These are phyloP conservation scores for Thielaviopsis ethacetica DNA, from an alignment of 2,329 filamentous ascomycete species.

Conservation along the genomic window DNA sequence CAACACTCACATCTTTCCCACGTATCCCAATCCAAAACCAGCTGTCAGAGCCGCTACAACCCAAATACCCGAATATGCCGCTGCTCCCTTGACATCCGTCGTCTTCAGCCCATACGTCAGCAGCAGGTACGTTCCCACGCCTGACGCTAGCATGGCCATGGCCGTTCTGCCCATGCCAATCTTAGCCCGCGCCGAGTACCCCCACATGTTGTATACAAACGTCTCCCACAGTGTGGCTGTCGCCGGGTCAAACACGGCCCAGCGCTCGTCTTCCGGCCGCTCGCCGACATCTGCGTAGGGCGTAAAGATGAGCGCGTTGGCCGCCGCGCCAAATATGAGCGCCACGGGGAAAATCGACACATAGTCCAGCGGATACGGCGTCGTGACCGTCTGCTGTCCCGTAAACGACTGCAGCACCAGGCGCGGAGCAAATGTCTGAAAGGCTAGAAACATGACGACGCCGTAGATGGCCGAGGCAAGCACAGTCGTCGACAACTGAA, in stretches of 20 bases:
- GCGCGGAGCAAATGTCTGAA: constrained; percentile 52
- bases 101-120: constrained; percentile 51
- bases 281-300: constrained; percentile 41
- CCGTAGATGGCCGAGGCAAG: constrained; percentile 60
- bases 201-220: constrained; percentile 56
- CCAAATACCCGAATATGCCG: constrained; percentile 61
- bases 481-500: constrained; percentile 47
- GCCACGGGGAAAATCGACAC: constrained; percentile 43
- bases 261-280: constrained; percentile 30
- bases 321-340: constrained; percentile 47
- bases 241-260: constrained; percentile 43
- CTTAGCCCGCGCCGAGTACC: constrained; percentile 45
- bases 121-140: constrained; percentile 44
- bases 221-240: constrained; percentile 53
- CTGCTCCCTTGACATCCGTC: constrained; percentile 52
- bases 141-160: constrained; percentile 40
- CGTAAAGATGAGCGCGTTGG: constrained; percentile 62
- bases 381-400: constrained; percentile 50
- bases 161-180: constrained; percentile 48
- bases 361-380: constrained; percentile 48
- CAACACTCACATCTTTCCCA: constrained; percentile 22
- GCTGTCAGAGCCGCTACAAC: constrained; percentile 44
- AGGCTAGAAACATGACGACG: constrained; percentile 52
- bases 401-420: constrained; percentile 62
- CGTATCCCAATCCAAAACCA: constrained; percentile 36